Evolutionary conservation across 331 rosid genomes (phyloP), one percentile per base, ranked within the genome.

Genomic region (Phaseolus coccineus): DNA sequence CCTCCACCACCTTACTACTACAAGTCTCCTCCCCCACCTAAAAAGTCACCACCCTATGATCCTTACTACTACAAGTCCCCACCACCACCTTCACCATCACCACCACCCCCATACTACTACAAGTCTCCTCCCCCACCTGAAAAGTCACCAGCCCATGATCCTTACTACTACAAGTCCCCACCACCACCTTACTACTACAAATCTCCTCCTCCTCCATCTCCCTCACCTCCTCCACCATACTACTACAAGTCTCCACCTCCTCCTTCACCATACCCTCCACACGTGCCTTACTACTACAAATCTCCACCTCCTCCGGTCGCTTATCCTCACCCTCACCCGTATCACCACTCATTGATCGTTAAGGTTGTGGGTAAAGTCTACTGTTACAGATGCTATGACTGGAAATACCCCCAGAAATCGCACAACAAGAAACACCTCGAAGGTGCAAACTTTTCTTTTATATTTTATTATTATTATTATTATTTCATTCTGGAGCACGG

Each of bases 311-410:
- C 72, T 4, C 72, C 72, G 0, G 71, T 10, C 1, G 35, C 25
- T 14, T 53, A 53, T 19, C 51, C 28, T n/a, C 68, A 22, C 51
- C 70, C 46, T 9, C 25, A 61, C 19, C 85, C 66, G 4, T 85
- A 83, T 61, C 88, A 27, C 19, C 69, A 68, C 25, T 73, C 87
- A 15, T 51, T 86, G 12, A 53, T 91, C 1, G 82, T 89, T 6
- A 91, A 86, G 87, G 94, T 91, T 24, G 90, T 88, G 8, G 96
- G 96, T 74, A 85, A 70, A 76, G 96, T 91, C 47, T 91, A 89
- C 72, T 87, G 84, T 82, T 87, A 87, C 84, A 80, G 84, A 86
- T 91, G 96, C 66, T 91, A 91, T 9, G 86, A 91, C 16, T 91
- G 91, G 94, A 77, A 24, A 1, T 70, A 89, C 35, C 89, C 93